These are phyloP conservation scores for Pestalotiopsis sp. DNA, from an alignment of 2,329 filamentous ascomycete species.

Conservation along the genomic window DNA sequence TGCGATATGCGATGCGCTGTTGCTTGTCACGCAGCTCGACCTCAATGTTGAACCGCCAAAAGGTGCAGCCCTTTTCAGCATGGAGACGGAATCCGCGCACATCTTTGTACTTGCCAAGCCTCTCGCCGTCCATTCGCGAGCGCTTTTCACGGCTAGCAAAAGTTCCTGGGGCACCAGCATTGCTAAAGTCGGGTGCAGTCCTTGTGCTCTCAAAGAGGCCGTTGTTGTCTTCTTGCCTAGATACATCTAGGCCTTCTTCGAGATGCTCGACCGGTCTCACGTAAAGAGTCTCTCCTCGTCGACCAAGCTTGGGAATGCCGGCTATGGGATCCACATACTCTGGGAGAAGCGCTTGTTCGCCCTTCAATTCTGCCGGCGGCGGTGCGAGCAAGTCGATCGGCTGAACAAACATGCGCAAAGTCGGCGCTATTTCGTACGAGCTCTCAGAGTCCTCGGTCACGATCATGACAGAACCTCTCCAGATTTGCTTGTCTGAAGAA, in stretches of 20 bases:
- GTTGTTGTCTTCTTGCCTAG: constrained; percentile 75
- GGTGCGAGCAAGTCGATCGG: constrained; percentile 81
- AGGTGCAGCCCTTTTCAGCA: constrained; percentile 83
- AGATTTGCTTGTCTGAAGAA: constrained; percentile 70
- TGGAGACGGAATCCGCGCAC: constrained; percentile 83
- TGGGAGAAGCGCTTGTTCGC: constrained; percentile 67
- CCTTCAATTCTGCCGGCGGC: constrained; percentile 70
- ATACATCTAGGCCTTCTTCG: constrained; percentile 77
- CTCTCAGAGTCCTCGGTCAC: constrained; percentile 86
- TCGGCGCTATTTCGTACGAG: constrained; percentile 78
- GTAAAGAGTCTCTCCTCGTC: constrained; percentile 84
- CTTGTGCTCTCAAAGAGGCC: constrained; percentile 78
- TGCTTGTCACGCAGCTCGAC: constrained; percentile 80
- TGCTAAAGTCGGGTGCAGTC: constrained; percentile 54
- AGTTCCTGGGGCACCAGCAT: constrained; percentile 53
- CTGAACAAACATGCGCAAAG: constrained; percentile 82
- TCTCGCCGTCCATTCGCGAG: constrained; percentile 74
- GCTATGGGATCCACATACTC: constrained; percentile 90
- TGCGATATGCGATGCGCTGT: constrained; percentile 89
- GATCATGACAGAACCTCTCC: constrained; percentile 95
- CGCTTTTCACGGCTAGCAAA: constrained; percentile 58
- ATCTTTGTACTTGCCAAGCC: constrained; percentile 78
- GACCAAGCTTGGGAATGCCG: constrained; percentile 82
- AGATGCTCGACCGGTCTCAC: constrained; percentile 89
- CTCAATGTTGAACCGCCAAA: constrained; percentile 97